Percentiles rank a stretch among this genome's conserved stretches.
Conservation (phyloP, 495 filamentous ascomycete genomes). For the Talaromyces proteolyticus region DNA sequence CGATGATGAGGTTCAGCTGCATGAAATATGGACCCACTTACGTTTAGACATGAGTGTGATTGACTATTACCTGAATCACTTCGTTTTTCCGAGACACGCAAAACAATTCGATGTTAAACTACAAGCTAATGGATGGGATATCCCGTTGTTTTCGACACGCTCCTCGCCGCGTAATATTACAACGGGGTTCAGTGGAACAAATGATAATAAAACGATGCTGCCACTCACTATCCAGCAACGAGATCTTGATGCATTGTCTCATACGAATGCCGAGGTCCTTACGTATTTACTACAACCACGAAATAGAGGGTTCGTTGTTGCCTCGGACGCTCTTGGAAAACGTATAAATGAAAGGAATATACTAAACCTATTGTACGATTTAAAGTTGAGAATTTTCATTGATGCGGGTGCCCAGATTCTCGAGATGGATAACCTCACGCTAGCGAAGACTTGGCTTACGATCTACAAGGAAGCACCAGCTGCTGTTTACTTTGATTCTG, state of each 20-base stretch:
- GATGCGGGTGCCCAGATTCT: conserved; percentile 69
- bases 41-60: conserved; percentile 42
- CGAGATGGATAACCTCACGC: conserved; percentile 47
- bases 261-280: conserved; percentile 63
- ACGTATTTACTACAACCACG: conserved; percentile 39
- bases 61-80: conserved; percentile 52
- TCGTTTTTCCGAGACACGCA: conserved; percentile 60
- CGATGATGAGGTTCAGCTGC: conserved; percentile 38
- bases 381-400: conserved; percentile 50
- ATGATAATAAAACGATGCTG: conserved; percentile 52
- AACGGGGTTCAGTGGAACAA: conserved; percentile 70
- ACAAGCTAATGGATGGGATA: conserved; percentile 63
- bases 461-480: conserved; percentile 35
- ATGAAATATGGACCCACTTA: conserved; percentile 43
- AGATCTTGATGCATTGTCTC: conserved; percentile 46
- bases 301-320: conserved; percentile 9
- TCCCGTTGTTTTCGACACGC: conserved; percentile 20
- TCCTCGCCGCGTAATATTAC: conserved; percentile 20
- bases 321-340: neutral
- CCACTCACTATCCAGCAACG: conserved; percentile 50
- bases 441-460: conserved; percentile 43
- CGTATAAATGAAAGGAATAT: conserved; percentile 9
- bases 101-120: conserved; percentile 58
- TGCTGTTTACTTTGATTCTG: conserved; percentile 49
- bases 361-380: conserved; percentile 37